Percentiles rank a stretch among this genome's conserved stretches.
phyloP scores from a whole-genome alignment of 768 basidiomycete species.

The Auricularia cornea region DNA sequence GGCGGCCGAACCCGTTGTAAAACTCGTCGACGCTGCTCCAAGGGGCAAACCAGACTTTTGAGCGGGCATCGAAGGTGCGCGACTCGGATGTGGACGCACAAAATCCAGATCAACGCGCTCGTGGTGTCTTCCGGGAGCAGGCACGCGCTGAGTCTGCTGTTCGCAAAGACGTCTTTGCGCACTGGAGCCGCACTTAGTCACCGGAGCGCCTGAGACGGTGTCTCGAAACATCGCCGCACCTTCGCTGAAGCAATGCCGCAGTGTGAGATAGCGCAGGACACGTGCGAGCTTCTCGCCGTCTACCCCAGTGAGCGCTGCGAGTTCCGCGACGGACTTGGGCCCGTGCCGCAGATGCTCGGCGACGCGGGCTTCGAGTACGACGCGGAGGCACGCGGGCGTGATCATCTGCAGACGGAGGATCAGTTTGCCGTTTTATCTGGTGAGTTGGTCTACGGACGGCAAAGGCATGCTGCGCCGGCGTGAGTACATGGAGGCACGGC shows the following conservation, averaged over 20 bases:
- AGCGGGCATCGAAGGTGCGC: neutral
- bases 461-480: too few species aligned
- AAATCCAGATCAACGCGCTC: neutral
- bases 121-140: conserved; percentile 18
- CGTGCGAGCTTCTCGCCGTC: conserved; percentile 23
- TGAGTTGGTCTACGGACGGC: too few species aligned
- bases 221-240: conserved; percentile 13
- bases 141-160: conserved; percentile 26
- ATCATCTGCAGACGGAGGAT: neutral
- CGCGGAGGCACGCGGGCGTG: conserved; percentile 22
- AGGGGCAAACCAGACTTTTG: neutral
- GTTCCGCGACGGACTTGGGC: conserved; percentile 23
- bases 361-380: conserved; percentile 28
- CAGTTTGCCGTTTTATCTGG: neutral
- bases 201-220: neutral
- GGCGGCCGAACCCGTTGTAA: conserved; percentile 16
- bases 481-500: too few species aligned
- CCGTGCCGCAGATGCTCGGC: conserved; percentile 30
- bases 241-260: conserved; percentile 23
- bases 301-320: conserved; percentile 15
- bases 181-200: conserved; percentile 14
- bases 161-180: conserved; percentile 22
- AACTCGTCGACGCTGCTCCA: conserved; percentile 15
- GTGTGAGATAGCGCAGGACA: conserved; percentile 22
- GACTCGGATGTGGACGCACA: neutral